A percentile compares a stretch with the other conserved stretches of the same genome.
phyloP scores from a whole-genome alignment of 176 grass and related monocot genomes.

The Aegilops tauschii region DNA sequence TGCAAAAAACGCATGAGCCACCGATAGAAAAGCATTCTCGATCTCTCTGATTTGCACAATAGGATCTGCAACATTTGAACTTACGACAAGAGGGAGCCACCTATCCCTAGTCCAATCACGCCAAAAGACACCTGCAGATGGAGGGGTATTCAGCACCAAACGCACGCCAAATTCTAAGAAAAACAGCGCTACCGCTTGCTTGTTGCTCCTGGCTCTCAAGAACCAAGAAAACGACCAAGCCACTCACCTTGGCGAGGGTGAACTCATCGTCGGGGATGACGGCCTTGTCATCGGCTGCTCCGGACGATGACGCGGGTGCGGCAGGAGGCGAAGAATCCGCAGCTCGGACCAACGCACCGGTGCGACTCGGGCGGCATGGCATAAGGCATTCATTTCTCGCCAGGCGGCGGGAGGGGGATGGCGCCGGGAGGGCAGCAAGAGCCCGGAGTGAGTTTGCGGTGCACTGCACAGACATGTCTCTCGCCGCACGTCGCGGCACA shows the following conservation, averaged over 20 bases:
- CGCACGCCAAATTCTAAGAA: not conserved
- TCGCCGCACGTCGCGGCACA: not conserved
- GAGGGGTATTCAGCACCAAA: not conserved
- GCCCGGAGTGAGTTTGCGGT: constrained; percentile 30
- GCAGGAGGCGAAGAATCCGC: constrained; percentile 49
- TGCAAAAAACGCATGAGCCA: constrained; percentile 15
- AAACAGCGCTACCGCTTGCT: not conserved
- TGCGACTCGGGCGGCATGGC: not conserved
- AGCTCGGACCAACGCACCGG: constrained; percentile 35
- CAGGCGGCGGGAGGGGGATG: not conserved
- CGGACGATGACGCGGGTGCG: constrained; percentile 19
- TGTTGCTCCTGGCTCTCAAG: not conserved
- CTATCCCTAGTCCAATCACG: constrained; percentile 72
- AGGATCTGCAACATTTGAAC: constrained; percentile 16
- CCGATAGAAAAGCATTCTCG: constrained; percentile 3
- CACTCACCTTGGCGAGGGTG: constrained; percentile 69
- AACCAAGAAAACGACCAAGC: not conserved
- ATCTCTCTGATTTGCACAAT: not conserved
- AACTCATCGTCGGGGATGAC: constrained; percentile 71
- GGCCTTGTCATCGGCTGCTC: constrained; percentile 39
- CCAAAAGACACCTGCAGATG: constrained; percentile 77
- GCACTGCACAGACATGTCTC: constrained; percentile 40
- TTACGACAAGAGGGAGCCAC: constrained; percentile 81
- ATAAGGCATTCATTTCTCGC: not conserved
- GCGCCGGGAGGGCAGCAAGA: constrained; percentile 25